Evolutionary conservation across 306 rosid species (phyloP).

Genomic region (Oemleria cerasiformis): DNA sequence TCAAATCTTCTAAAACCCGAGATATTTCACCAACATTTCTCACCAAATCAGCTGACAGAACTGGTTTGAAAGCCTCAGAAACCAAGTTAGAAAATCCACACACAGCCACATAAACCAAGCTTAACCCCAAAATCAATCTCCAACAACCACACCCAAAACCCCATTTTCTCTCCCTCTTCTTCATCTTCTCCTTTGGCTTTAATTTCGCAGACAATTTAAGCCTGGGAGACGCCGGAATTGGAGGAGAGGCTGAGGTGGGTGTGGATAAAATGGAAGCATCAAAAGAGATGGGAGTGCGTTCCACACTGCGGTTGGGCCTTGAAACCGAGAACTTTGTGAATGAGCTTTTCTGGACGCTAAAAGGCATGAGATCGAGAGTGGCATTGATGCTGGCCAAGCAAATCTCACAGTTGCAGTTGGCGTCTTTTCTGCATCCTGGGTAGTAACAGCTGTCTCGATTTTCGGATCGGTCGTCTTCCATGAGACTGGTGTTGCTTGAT

Average conservation of each 20-base stretch:
- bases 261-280: slow-evolving; percentile 51
- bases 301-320: slow-evolving; percentile 22
- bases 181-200: slow-evolving; percentile 16
- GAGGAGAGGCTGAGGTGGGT: slow-evolving; percentile 32
- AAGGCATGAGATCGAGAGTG: slow-evolving; percentile 79
- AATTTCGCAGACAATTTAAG: slow-evolving; percentile 35
- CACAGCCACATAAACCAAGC: slow-evolving; percentile 38
- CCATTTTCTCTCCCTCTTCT: slow-evolving; percentile 16
- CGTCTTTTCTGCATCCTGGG: slow-evolving; percentile 78
- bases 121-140: slow-evolving; percentile 32
- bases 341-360: slow-evolving; percentile 54
- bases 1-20: slow-evolving; percentile 40
- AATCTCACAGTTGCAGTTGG: slow-evolving; percentile 66
- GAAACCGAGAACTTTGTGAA: slow-evolving; percentile 59
- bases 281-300: slow-evolving; percentile 58
- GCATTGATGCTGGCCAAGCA: slow-evolving; percentile 85
- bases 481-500: slow-evolving; percentile 32
- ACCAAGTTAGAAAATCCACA: slow-evolving; percentile 32
- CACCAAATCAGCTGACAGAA: slow-evolving; percentile 40
- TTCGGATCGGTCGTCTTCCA: slow-evolving; percentile 43
- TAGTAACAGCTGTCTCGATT: slow-evolving; percentile 63
- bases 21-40: slow-evolving; percentile 51
- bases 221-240: slow-evolving; percentile 21
- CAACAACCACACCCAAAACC: slow-evolving; percentile 21
- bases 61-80: slow-evolving; percentile 39